phyloP scores from a whole-genome alignment of 208 protist species.

The Kentomonas sorsogonicus region DNA sequence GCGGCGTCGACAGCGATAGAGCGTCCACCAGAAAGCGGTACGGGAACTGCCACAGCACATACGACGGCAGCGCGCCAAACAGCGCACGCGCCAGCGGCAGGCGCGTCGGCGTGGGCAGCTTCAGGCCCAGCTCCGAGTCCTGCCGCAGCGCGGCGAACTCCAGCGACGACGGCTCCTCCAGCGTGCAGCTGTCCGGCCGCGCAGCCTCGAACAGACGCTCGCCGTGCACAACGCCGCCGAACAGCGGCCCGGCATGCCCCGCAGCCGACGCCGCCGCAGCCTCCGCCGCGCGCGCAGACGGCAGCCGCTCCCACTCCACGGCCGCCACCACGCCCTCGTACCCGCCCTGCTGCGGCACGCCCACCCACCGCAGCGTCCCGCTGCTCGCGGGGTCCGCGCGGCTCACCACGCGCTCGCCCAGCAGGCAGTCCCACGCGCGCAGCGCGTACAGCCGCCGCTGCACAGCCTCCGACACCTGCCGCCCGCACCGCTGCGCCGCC shows the following conservation, averaged over 20 bases:
- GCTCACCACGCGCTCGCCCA: slow-evolving; percentile 26
- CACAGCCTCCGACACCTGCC: slow-evolving; percentile 20
- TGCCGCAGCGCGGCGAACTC: slow-evolving; percentile 26
- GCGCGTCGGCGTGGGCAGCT: slow-evolving; percentile 11
- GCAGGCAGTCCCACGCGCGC: slow-evolving; percentile 21
- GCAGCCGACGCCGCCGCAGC: background rate
- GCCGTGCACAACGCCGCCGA: slow-evolving; percentile 37
- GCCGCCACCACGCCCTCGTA: slow-evolving; percentile 27
- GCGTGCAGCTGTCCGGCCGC: slow-evolving; percentile 2
- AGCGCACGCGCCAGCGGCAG: slow-evolving; percentile 19
- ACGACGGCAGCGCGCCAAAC: slow-evolving; percentile 24
- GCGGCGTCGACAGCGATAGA: slow-evolving; percentile 17
- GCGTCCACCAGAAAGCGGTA: slow-evolving; percentile 25
- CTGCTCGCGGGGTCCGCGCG: slow-evolving; percentile 21
- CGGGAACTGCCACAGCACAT: slow-evolving; percentile 27
- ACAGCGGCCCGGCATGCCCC: slow-evolving; percentile 21
- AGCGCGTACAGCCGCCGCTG: slow-evolving; percentile 22
- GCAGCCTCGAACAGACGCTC: slow-evolving; percentile 30
- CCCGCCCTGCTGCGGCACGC: slow-evolving; percentile 32
- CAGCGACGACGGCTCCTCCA: too few relatives aligned
- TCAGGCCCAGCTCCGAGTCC: slow-evolving; percentile 5
- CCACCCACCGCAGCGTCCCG: slow-evolving; percentile 43
- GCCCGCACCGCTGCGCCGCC: slow-evolving; percentile 25
- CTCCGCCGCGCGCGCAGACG: slow-evolving; percentile 7
- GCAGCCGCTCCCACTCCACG: slow-evolving; percentile 28